Conservation (phyloP, 331 rosid genomes). For the Phaseolus coccineus region DNA sequence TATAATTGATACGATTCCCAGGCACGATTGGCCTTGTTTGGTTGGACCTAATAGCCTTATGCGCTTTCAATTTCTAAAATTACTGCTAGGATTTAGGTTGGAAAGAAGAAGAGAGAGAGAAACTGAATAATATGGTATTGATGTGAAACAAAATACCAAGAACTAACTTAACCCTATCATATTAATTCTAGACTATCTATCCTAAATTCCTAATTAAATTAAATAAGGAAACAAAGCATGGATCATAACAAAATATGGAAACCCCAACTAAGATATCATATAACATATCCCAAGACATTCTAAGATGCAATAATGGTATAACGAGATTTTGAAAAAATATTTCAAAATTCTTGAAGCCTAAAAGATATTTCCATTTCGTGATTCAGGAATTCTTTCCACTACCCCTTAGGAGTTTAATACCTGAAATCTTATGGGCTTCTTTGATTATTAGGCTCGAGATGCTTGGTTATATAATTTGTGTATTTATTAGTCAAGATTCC, state of each 20-base stretch:
- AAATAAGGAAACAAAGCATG: neutral
- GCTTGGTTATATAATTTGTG: constrained; percentile 13
- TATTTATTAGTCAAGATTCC: neutral
- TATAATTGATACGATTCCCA: neutral
- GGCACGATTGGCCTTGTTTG: constrained; percentile 18
- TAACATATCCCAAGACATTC: neutral
- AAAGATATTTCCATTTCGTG: neutral
- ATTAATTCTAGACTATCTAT: neutral
- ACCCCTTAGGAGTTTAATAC: constrained; percentile 1
- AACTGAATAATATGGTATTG: neutral
- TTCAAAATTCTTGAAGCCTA: neutral
- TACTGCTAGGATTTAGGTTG: neutral
- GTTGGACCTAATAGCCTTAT: constrained; percentile 18
- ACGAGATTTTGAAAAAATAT: neutral
- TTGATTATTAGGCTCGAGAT: neutral
- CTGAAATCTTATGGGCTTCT: constrained; percentile 15
- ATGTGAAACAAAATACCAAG: neutral
- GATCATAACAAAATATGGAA: neutral
- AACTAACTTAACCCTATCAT: neutral
- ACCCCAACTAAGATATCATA: neutral
- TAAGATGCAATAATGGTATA: neutral
- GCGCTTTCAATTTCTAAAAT: constrained; percentile 7
- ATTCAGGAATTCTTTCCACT: neutral
- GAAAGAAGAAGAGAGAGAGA: neutral
- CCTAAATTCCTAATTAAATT: neutral